Base-by-base conservation (phyloP, 352 stramenopile species). In the Pythium rishiriense region DNA sequence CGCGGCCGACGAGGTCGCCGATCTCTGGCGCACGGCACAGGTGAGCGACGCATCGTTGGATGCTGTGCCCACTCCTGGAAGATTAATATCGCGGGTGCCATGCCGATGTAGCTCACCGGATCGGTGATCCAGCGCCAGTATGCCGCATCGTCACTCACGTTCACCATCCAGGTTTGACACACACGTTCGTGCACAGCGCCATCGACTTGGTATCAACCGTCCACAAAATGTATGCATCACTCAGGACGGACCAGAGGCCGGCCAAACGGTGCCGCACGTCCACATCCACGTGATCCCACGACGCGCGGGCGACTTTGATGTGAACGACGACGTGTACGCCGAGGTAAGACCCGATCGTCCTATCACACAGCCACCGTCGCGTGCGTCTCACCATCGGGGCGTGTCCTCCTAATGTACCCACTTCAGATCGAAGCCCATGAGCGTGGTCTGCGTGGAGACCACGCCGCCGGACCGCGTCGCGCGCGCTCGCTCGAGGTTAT, bases 251-350 rank as follows among this genome's bases (percentile, higher is more conserved):
- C 61, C 55, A 24, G 81, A 74, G 3, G 93, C 94, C 5, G 96
- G 94, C 2, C 94, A 98, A 70, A 96, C 83, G 0, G 90, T 99
- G 8, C 79, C 86, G 8, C 94, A 99, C 78, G 90, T 97, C 8
- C 93, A 98, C 67, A 90, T 98, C n/a, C 93, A 98, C 73, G 83
- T 98, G 15, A 79, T 98, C 35, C 93, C 95, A 7, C 76, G 93
- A 31, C 57, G 62, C 11, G 37, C 28, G 1, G 74, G 73, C 24
- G 94, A 98, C 74, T 97, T 98, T 43, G 60, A 78, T 58, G 51
- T 65, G 17, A 98, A 98, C 70, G 94, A 99, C 69, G 83, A 97
- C 56, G 75, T 99, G 25, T 98, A 98, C 72, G 83, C 94, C 25
- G 74, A 90, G 73, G 81, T 98, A 45, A 12, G 7, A 21, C 21